Evolutionary conservation across 129 eudicot species (phyloP), one percentile per base, ranked within the genome.

Genomic region (Heracleum sosnowskyi): DNA sequence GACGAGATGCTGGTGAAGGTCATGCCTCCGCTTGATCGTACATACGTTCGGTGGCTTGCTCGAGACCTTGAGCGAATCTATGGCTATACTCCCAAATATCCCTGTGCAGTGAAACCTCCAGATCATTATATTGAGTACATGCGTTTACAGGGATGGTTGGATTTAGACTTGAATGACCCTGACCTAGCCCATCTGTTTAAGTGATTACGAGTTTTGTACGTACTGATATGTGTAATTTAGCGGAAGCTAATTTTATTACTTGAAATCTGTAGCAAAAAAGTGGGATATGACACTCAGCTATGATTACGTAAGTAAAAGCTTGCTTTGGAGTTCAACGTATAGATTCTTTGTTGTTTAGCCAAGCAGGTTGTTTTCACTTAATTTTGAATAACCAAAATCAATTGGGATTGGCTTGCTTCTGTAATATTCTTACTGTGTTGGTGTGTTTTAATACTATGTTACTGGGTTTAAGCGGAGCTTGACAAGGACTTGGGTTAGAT

Each of bases 111-210:
- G 73, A 83, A 77, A 82, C 97, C 97, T 42, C 93, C 97, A 0
- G 91, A 90, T 49, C 96, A 87, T 79, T 88, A 86, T 76, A 84
- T 92, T 5, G 96, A 92, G 81, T 88, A 85, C 90, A 92, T 92
- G 97, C 85, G 80, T 31, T 37, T 90, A 81, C 79, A 85, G 41
- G 97, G 97, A 66, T 88, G 91, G 97, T 46, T 90, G 84, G 98
- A 93, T 80, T 69, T 91, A 53, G 86, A 89, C 82, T 71, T 87
- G 74, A 84, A 91, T 49, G 98, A 93, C 76, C 98, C 98, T 18
- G 98, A 85, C 71, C 86, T 93, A 4, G 92, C 87, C 1, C 94
- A 86, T 87, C 69, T 93, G 46, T 81, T 89, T 85, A 90, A 89
- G 81, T 86, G 82, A 77, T 47, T 75, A 60, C 24, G 3, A 2